Conservation (phyloP, 2,329 filamentous ascomycete genomes). For the Ceratocystis cubensis region DNA sequence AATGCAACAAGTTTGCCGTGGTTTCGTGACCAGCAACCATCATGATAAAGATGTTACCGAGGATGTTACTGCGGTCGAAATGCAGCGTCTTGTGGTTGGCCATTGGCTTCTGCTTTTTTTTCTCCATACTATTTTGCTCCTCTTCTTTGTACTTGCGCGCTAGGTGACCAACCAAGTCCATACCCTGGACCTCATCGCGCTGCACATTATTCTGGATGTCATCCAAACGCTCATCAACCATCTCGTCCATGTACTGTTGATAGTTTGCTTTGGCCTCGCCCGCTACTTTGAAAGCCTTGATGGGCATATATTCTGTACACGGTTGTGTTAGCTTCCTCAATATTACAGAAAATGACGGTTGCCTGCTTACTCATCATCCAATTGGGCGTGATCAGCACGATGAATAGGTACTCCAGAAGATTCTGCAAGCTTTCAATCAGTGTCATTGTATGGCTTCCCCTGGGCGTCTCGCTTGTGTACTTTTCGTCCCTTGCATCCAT, state of each 20-base stretch:
- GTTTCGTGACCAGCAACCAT: conserved; percentile 70
- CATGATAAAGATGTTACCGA: conserved; percentile 59
- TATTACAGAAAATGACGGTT: too few relatives aligned
- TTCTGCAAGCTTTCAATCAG: conserved; percentile 51
- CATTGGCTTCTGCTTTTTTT: conserved; percentile 20
- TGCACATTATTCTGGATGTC: conserved; percentile 29
- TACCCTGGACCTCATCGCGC: conserved; percentile 34
- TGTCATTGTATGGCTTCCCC: conserved; percentile 47
- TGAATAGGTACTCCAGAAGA: conserved; percentile 50
- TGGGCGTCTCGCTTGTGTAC: conserved; percentile 36
- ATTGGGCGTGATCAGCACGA: conserved; percentile 46
- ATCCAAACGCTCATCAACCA: conserved; percentile 48
- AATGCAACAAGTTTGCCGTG: conserved; percentile 63
- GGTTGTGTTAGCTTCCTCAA: not conserved
- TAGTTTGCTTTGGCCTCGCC: conserved; percentile 49
- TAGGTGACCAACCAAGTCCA: conserved; percentile 43
- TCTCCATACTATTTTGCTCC: conserved; percentile 1
- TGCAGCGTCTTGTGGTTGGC: conserved; percentile 27
- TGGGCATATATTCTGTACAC: conserved; percentile 34
- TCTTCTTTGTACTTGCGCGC: conserved; percentile 33
- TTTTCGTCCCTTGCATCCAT: conserved; percentile 36
- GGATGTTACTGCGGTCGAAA: conserved; percentile 51
- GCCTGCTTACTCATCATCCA: conserved; percentile 40
- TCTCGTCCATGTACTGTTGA: conserved; percentile 55
- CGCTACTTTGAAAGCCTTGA: conserved; percentile 39